A percentile compares a stretch with the other conserved stretches of the same genome.
Evolutionary conservation across 805 yeast species (phyloP).

Genomic region (Saccharomycopsis schoenii): DNA sequence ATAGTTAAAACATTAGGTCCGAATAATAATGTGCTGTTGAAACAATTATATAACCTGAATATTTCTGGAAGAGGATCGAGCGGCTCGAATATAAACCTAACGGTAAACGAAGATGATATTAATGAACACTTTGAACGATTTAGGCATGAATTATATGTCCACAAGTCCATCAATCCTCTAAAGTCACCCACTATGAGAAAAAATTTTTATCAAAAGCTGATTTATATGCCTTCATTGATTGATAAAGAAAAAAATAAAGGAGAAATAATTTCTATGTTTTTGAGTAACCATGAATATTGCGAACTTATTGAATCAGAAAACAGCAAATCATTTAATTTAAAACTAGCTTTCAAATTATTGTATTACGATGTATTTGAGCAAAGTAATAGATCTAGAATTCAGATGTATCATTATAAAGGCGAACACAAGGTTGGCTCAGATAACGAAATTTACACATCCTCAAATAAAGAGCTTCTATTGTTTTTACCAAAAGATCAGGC

Average conservation of each 20-base stretch:
- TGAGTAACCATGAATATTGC: neutral
- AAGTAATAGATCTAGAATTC: neutral
- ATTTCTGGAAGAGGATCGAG: neutral
- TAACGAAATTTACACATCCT: neutral
- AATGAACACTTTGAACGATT: neutral
- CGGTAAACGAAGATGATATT: neutral
- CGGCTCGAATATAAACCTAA: neutral
- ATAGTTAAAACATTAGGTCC: neutral
- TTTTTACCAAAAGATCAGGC: neutral
- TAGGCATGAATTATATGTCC: neutral
- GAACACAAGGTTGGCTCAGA: neutral
- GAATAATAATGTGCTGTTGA: neutral
- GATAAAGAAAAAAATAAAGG: neutral
- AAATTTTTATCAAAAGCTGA: neutral
- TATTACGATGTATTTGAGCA: neutral
- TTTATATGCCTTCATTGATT: neutral
- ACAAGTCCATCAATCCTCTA: neutral
- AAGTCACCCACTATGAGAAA: neutral
- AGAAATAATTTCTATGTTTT: neutral
- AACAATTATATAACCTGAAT: neutral
- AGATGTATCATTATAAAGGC: neutral
- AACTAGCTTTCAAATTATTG: neutral
- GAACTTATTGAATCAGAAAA: neutral
- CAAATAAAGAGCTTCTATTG: neutral
- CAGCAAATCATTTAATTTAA: neutral